These are phyloP conservation scores for Aspergillus arachidicola DNA, from an alignment of 2,329 filamentous ascomycete genomes.

Conservation along the genomic window DNA sequence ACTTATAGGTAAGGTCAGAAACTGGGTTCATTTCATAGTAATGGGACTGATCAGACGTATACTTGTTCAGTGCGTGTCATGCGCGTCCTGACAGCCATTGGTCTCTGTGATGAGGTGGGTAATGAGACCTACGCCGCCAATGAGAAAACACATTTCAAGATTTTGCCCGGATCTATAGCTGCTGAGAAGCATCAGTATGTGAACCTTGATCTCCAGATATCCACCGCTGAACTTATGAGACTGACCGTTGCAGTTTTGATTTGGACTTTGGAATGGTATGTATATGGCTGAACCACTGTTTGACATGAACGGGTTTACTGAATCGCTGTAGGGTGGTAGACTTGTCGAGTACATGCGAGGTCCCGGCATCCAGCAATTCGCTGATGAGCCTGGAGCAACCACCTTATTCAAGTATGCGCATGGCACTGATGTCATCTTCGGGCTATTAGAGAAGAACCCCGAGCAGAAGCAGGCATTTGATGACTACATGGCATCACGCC, in stretches of 20 bases:
- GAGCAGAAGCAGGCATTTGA: constrained; percentile 24
- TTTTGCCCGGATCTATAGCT: constrained; percentile 19
- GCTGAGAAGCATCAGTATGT: constrained; percentile 23
- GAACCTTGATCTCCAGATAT: too few relatives aligned
- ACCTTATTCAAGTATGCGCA: constrained; percentile 21
- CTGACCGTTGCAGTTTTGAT: constrained; percentile 3
- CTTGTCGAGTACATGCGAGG: constrained; percentile 23
- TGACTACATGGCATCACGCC: constrained; percentile 22
- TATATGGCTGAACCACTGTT: rapidly evolving
- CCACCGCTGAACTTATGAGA: not conserved
- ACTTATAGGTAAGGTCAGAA: constrained; percentile 10
- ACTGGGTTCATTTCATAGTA: not conserved
- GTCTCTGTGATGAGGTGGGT: constrained; percentile 17
- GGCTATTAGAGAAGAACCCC: constrained; percentile 18
- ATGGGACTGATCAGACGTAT: not conserved
- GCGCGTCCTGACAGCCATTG: constrained; percentile 21
- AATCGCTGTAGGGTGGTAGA: not conserved
- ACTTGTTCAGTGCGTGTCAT: constrained; percentile 17
- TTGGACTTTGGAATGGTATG: constrained; percentile 15
- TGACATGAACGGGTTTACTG: not conserved
- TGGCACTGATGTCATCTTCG: constrained; percentile 20
- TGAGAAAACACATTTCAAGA: constrained; percentile 18
- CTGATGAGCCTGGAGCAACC: not conserved
- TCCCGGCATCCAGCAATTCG: constrained; percentile 14
- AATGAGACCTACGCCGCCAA: constrained; percentile 23